phyloP scores from a whole-genome alignment of 805 yeast genomes.

The Candida loeiensis region DNA sequence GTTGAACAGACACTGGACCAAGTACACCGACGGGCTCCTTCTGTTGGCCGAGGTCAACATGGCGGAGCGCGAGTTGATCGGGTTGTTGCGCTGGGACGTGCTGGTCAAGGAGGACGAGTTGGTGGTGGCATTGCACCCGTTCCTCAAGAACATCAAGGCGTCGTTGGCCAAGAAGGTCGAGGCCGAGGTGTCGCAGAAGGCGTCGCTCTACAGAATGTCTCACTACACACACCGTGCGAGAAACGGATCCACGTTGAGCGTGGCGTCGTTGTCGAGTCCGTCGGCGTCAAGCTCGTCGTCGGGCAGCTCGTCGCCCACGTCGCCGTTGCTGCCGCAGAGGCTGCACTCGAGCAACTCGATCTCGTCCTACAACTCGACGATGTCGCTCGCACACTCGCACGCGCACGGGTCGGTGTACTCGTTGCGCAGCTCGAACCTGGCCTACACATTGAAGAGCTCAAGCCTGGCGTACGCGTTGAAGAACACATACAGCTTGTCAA shows the following conservation, averaged over 20 bases:
- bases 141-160: conserved; percentile 68
- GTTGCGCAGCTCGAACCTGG: conserved; percentile 12
- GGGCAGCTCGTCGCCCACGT: conserved; percentile 4
- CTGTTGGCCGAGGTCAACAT: conserved; percentile 77
- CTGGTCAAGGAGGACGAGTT: conserved; percentile 69
- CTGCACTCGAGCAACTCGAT: conserved; percentile 13
- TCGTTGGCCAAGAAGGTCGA: conserved; percentile 32
- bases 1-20: conserved; percentile 93
- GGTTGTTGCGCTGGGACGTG: conserved; percentile 82
- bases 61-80: conserved; percentile 84
- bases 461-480: background rate
- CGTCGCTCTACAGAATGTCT: conserved; percentile 31
- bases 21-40: conserved; percentile 84
- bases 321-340: conserved; percentile 8
- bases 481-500: conserved; percentile 4
- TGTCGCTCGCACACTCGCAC: conserved; percentile 14
- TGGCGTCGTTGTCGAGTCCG: background rate
- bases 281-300: conserved; percentile 10
- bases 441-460: conserved; percentile 9
- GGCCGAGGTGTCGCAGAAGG: conserved; percentile 24
- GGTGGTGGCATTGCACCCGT: conserved; percentile 64
- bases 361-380: conserved; percentile 16
- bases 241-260: conserved; percentile 4
- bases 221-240: conserved; percentile 12
- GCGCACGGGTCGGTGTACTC: conserved; percentile 9